Conservation (phyloP, 2,329 filamentous ascomycete species). For the Orbilia blumenaviensis region DNA sequence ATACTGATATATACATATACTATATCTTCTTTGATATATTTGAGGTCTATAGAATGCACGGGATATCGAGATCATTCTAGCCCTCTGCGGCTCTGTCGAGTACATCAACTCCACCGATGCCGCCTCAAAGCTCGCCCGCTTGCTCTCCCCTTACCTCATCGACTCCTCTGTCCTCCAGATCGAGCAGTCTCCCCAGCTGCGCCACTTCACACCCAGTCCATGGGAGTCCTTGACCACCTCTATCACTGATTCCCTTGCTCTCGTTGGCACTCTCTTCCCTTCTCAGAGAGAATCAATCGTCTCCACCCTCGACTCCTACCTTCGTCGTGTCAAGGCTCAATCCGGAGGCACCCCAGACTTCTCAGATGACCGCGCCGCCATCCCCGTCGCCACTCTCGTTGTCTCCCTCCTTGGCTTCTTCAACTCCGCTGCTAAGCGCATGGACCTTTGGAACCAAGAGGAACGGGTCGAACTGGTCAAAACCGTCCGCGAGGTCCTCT, state of each 20-base stretch:
- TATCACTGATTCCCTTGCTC: conserved; percentile 81
- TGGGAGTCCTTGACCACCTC: conserved; percentile 84
- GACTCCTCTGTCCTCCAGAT: conserved; percentile 84
- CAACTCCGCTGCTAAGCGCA: conserved; percentile 78
- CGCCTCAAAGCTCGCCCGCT: conserved; percentile 79
- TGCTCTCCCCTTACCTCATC: conserved; percentile 83
- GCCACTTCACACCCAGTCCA: conserved; percentile 83
- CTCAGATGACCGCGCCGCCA: conserved; percentile 67
- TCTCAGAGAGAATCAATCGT: conserved; percentile 73
- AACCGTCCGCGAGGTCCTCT: conserved; percentile 76
- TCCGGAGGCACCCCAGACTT: conserved; percentile 57
- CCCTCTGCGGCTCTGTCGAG: conserved; percentile 88
- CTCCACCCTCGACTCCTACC: conserved; percentile 74
- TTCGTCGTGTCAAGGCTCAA: conserved; percentile 64
- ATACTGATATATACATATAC: no score
- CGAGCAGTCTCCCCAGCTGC: conserved; percentile 80
- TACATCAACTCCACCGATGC: conserved; percentile 75
- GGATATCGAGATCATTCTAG: conserved; percentile 90
- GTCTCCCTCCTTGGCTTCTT: conserved; percentile 91
- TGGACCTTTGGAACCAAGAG: conserved; percentile 80
- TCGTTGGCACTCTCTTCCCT: conserved; percentile 77
- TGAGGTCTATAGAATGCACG: conserved; percentile 73
- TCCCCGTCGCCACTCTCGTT: conserved; percentile 77
- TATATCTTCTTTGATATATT: no score
- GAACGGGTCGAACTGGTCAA: conserved; percentile 77